Evolutionary conservation across 108 stramenopile genomes (phyloP), one percentile per base, ranked within the genome.

Genomic region (Aurantiochytrium sp.): DNA sequence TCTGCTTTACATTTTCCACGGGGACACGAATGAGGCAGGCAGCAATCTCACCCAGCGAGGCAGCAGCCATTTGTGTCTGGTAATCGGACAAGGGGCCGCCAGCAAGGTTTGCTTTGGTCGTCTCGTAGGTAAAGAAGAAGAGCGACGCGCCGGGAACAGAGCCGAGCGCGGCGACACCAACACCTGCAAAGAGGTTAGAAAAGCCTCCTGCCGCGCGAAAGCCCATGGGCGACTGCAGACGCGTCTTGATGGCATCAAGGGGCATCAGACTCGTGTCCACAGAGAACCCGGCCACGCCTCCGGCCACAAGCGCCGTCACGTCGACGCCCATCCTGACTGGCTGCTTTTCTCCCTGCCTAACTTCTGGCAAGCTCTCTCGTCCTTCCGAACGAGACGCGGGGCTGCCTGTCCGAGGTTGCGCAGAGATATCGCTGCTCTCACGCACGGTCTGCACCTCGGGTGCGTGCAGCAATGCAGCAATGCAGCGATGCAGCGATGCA

Each of bases 1-100:
- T 96, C 49, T 97, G 95, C 93, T 99, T 99, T 87, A 99, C 91
- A 4, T 98, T 97, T 91, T 99, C 99, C 14, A 97, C 97, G 6
- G 99, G 99, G 16, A 98, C 98, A 2, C 99, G 96, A 1, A 99
- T 97, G 58, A 98, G 90, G 91, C 98, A 98, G 16, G 98, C 98
- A 51, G 95, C 94, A 5, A 96, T 89, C 89, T 99, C 99, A 14
- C 97, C 99, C 19, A 95, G 90, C 4, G 93, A 93, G 5, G 99
- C 99, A 5, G 98, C 94, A 1, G 92, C 72, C 95, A 97, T 96
- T 91, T 99, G 98, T 18, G 95, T 16, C 44, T 58, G 14, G 88
- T 57, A 2, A 58, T 92, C 45, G 90, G 89, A 23, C 51, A 90
- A 28, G 49, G 58, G 49, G 57, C 64, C 53, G 55, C 58, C 55